These are phyloP conservation scores for Cucurbita maxima DNA, from an alignment of 306 rosid species.

Conservation along the genomic window DNA sequence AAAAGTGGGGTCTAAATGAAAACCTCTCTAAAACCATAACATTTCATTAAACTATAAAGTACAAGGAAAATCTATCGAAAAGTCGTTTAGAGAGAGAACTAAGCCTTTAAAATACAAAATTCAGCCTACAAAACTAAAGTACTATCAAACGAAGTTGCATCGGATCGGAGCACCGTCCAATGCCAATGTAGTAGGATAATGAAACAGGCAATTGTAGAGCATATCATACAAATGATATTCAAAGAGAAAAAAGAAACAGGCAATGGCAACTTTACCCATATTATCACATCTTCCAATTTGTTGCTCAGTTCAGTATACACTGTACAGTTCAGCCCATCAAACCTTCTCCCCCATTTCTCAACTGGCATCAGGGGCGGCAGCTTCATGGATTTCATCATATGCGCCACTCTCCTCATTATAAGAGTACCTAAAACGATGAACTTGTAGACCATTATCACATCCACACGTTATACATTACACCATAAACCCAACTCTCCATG, in stretches of 20 bases:
- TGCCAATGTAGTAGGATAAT: background rate
- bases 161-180: background rate
- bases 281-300: background rate
- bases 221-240: background rate
- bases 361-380: background rate
- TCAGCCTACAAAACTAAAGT: background rate
- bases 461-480: background rate
- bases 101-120: background rate
- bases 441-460: background rate
- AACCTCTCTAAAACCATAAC: no score
- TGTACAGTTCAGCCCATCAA: background rate
- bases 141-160: background rate
- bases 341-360: constrained; percentile 7
- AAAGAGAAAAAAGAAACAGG: background rate
- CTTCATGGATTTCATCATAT: constrained; percentile 40
- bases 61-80: background rate
- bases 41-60: no score
- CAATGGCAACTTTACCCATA: background rate
- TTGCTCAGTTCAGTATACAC: background rate
- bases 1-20: no score
- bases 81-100: background rate
- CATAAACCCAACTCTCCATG: background rate
- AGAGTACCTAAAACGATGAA: constrained; percentile 16
- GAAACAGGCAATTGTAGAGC: background rate
- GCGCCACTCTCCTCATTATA: constrained; percentile 43